phyloP scores from a whole-genome alignment of 1,284 basidiomycete genomes.

The Fistulina hepatica region DNA sequence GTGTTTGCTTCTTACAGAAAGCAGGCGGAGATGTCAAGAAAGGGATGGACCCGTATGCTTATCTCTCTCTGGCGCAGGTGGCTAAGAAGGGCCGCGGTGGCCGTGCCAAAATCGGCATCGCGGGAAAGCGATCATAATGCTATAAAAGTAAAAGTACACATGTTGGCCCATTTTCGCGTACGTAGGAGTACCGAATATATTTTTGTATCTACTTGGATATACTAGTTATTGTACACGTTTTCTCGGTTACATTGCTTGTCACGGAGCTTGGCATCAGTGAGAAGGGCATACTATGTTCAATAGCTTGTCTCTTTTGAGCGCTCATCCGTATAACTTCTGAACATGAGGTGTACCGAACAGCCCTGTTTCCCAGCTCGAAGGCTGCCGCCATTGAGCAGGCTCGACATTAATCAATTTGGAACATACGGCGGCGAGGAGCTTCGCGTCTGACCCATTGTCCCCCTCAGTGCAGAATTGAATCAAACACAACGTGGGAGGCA shows the following conservation, averaged over 20 bases:
- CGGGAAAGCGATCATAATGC: conserved; percentile 42
- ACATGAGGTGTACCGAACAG: conserved; percentile 66
- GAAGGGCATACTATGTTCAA: no score
- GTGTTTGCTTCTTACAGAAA: conserved; percentile 40
- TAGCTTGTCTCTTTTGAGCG: no score
- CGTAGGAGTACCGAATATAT: no score
- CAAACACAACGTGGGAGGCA: conserved; percentile 43
- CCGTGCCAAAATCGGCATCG: conserved; percentile 36
- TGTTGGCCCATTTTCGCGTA: no score
- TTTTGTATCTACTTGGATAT: no score
- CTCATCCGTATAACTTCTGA: conserved; percentile 57
- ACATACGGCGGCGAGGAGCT: conserved; percentile 44
- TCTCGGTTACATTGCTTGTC: no score
- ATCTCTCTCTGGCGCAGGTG: conserved; percentile 74
- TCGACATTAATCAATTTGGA: conserved; percentile 37
- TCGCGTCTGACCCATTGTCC: conserved; percentile 66
- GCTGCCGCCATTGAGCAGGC: conserved; percentile 43
- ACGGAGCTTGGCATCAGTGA: no score
- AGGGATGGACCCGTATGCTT: conserved; percentile 88
- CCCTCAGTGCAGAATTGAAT: conserved; percentile 68
- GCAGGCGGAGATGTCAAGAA: conserved; percentile 90
- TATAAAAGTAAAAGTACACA: no score
- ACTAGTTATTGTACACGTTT: no score
- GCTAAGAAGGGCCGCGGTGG: conserved; percentile 52
- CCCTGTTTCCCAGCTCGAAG: conserved; percentile 53